Evolutionary conservation across 305 asterid genomes (phyloP).

Genomic region (Rubia tinctorum): DNA sequence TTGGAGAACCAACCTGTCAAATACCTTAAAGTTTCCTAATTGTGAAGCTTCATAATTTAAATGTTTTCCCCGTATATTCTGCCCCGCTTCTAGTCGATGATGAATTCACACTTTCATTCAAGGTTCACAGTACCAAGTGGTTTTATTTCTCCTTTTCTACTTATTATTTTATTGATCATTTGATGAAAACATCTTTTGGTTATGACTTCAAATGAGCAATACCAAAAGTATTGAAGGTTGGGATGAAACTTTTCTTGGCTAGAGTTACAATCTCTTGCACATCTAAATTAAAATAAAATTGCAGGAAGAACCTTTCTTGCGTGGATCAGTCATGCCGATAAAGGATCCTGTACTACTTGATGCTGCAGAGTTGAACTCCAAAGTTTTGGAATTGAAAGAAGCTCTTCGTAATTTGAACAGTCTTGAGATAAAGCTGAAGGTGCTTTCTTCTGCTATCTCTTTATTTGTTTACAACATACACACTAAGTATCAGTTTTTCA

Average conservation of each 20-base stretch:
- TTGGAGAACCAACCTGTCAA: not conserved
- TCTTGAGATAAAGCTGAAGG: slow-evolving; percentile 89
- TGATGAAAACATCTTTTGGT: not conserved
- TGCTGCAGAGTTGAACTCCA: slow-evolving; percentile 38
- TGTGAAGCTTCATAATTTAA: not conserved
- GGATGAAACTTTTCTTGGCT: not conserved
- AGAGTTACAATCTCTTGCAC: slow-evolving; percentile 13
- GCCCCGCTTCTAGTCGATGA: not conserved
- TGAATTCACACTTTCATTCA: not conserved
- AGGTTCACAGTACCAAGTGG: not conserved
- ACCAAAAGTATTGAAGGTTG: not conserved
- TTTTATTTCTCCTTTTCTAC: slow-evolving; percentile 1
- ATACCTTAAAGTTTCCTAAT: not conserved
- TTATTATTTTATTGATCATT: not conserved
- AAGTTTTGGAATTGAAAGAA: slow-evolving; percentile 54
- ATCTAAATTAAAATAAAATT: slow-evolving; percentile 25
- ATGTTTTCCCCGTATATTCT: not conserved
- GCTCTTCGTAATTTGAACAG: slow-evolving; percentile 60
- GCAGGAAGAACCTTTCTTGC: slow-evolving; percentile 76
- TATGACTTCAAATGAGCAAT: not conserved
- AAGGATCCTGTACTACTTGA: slow-evolving; percentile 42
- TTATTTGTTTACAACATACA: not conserved
- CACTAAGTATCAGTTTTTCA: not conserved
- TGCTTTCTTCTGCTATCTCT: slow-evolving; percentile 30
- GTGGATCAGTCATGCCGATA: slow-evolving; percentile 54